Percentiles rank a stretch among this genome's conserved stretches.
phyloP scores from a whole-genome alignment of 441 rosid genomes.

The Manihot esculenta region DNA sequence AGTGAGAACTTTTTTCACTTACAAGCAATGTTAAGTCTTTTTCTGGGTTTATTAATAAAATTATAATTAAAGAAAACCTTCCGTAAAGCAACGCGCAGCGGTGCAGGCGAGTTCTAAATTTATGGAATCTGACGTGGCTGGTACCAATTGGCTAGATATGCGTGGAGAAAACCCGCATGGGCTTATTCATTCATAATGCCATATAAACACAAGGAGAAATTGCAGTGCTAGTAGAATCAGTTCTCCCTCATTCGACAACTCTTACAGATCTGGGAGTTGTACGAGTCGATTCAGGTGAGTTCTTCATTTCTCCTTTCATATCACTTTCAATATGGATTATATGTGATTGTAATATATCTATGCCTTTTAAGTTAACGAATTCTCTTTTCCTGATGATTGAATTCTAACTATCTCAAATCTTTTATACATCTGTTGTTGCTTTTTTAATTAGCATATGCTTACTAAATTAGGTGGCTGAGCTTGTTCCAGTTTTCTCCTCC shows the following conservation, averaged over 20 bases:
- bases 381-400: neutral
- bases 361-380: neutral
- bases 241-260: neutral
- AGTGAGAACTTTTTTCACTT: too few relatives aligned
- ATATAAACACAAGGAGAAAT: neutral
- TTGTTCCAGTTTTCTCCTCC: neutral
- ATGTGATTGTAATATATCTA: constrained; percentile 6
- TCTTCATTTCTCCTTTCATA: neutral
- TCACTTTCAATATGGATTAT: neutral
- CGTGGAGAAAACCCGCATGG: too few relatives aligned
- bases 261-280: neutral
- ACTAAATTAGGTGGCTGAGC: neutral
- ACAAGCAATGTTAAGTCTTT: too few relatives aligned
- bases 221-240: neutral
- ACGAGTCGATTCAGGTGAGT: constrained; percentile 6
- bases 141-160: too few relatives aligned
- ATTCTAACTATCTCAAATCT: neutral
- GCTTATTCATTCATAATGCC: too few relatives aligned
- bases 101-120: too few relatives aligned
- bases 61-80: too few relatives aligned
- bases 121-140: too few relatives aligned
- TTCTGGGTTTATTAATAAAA: too few relatives aligned
- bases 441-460: neutral
- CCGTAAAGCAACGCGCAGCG: too few relatives aligned
- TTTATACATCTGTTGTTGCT: neutral